phyloP scores from a whole-genome alignment of 1,284 basidiomycete genomes.

The Termitomyces sp. region DNA sequence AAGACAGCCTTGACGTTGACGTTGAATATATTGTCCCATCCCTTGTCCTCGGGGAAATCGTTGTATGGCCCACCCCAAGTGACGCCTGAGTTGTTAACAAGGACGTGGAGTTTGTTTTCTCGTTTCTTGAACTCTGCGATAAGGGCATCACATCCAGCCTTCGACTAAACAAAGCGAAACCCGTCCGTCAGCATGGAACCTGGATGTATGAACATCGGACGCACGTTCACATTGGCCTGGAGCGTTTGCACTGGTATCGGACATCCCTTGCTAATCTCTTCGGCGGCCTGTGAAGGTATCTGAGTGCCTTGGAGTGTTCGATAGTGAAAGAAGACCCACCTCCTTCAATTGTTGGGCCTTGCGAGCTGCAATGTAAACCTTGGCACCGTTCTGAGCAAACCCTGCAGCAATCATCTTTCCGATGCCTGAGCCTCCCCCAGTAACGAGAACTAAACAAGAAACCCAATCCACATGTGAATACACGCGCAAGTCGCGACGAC shows the following conservation, averaged over 20 bases:
- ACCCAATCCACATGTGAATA: background rate
- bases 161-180: slow-evolving; percentile 41
- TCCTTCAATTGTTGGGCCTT: slow-evolving; percentile 76
- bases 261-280: slow-evolving; percentile 52
- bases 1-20: slow-evolving; percentile 81
- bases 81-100: slow-evolving; percentile 78
- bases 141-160: slow-evolving; percentile 77
- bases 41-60: slow-evolving; percentile 72
- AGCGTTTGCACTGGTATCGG: slow-evolving; percentile 66
- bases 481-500: background rate
- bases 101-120: slow-evolving; percentile 69
- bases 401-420: slow-evolving; percentile 80
- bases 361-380: slow-evolving; percentile 82
- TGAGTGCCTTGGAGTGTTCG: background rate
- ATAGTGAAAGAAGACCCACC: slow-evolving; percentile 32
- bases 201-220: slow-evolving; percentile 21
- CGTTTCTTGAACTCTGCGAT: slow-evolving; percentile 63
- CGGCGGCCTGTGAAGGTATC: slow-evolving; percentile 41
- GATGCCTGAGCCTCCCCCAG: slow-evolving; percentile 75
- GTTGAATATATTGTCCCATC: slow-evolving; percentile 80
- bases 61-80: slow-evolving; percentile 77
- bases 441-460: slow-evolving; percentile 57
- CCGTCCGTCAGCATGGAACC: background rate
- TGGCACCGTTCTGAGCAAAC: slow-evolving; percentile 78
- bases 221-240: slow-evolving; percentile 66